These are phyloP conservation scores for Ramalina intermedia DNA, from an alignment of 495 filamentous ascomycete species.

Conservation along the genomic window DNA sequence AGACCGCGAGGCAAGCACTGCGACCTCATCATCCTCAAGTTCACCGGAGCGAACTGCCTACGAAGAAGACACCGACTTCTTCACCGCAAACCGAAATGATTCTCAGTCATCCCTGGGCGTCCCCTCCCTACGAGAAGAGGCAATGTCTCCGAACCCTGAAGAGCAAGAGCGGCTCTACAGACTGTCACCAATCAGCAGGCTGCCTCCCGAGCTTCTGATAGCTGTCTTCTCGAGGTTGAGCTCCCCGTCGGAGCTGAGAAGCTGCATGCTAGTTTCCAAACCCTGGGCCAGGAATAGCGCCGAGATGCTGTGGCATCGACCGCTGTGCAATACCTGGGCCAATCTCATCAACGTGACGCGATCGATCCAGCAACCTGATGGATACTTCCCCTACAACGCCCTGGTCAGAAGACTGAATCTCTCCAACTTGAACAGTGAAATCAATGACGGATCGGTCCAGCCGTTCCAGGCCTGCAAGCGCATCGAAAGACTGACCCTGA, in stretches of 20 bases:
- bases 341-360: slow-evolving; percentile 63
- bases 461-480: slow-evolving; percentile 76
- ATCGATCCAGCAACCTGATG: slow-evolving; percentile 50
- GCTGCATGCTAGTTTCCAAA: slow-evolving; percentile 84
- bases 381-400: slow-evolving; percentile 72
- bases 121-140: slow-evolving; percentile 58
- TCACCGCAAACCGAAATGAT: slow-evolving; percentile 69
- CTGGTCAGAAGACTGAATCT: slow-evolving; percentile 87
- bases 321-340: slow-evolving; percentile 72
- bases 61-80: slow-evolving; percentile 91
- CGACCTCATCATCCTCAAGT: slow-evolving; percentile 50
- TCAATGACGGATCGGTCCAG: slow-evolving; percentile 80
- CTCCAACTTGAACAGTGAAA: slow-evolving; percentile 53
- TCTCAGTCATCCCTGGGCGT: slow-evolving; percentile 80
- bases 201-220: slow-evolving; percentile 91
- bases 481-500: slow-evolving; percentile 85
- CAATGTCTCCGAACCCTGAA: slow-evolving; percentile 33
- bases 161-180: slow-evolving; percentile 37
- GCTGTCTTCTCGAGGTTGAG: slow-evolving; percentile 75
- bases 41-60: slow-evolving; percentile 65
- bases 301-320: slow-evolving; percentile 88
- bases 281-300: slow-evolving; percentile 88
- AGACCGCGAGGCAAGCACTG: slow-evolving; percentile 7
- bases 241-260: slow-evolving; percentile 58
- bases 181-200: slow-evolving; percentile 58